These are phyloP conservation scores for Haplographium delicatum DNA, from an alignment of 495 filamentous ascomycete genomes.

Conservation along the genomic window DNA sequence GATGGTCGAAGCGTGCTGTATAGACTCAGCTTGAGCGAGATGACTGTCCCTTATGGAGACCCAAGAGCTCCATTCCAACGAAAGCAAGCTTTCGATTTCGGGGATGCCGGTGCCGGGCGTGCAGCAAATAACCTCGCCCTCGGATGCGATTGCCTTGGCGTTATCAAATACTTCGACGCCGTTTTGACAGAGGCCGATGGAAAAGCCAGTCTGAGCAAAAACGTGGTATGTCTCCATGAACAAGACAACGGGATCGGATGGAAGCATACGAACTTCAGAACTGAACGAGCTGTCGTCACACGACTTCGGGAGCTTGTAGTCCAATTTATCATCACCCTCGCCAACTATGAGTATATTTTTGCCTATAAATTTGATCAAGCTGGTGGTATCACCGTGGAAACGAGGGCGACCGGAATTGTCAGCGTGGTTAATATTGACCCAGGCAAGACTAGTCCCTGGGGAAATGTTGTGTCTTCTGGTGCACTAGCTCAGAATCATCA, in stretches of 20 bases:
- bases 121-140: constrained; percentile 61
- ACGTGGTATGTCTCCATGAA: constrained; percentile 62
- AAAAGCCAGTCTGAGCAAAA: constrained; percentile 45
- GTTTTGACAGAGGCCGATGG: constrained; percentile 49
- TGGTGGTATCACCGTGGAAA: constrained; percentile 71
- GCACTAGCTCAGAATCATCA: constrained; percentile 81
- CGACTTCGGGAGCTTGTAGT: constrained; percentile 56
- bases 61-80: constrained; percentile 60
- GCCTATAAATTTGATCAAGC: constrained; percentile 81
- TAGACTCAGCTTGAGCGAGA: constrained; percentile 63
- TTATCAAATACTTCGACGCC: constrained; percentile 59
- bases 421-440: constrained; percentile 75
- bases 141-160: constrained; percentile 62
- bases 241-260: constrained; percentile 60
- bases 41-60: constrained; percentile 64
- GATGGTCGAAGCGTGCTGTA: constrained; percentile 64
- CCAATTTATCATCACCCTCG: constrained; percentile 74
- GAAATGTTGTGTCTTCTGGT: constrained; percentile 79
- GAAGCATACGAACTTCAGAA: constrained; percentile 64
- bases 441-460: constrained; percentile 62
- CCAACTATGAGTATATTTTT: constrained; percentile 82
- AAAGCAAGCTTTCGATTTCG: constrained; percentile 67
- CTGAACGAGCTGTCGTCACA: constrained; percentile 51
- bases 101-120: constrained; percentile 61
- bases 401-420: constrained; percentile 79